A percentile compares a stretch with the other conserved stretches of the same genome.
Conservation (phyloP, 306 rosid species). For the Abrus pulchellus region DNA sequence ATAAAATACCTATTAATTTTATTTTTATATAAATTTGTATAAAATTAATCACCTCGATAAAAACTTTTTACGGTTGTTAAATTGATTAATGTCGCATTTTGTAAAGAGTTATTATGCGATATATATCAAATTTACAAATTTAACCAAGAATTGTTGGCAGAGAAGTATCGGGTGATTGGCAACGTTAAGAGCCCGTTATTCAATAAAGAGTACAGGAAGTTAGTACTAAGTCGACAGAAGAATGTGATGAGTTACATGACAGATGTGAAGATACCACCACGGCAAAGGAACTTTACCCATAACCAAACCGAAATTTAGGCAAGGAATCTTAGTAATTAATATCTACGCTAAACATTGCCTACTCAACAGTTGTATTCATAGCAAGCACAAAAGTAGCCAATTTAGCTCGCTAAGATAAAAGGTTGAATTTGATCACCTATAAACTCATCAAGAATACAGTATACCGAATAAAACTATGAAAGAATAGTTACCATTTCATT, state of each 20-base stretch:
- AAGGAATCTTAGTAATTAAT: conserved; percentile 1
- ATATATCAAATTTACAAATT: background rate
- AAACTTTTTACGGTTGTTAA: too few relatives aligned
- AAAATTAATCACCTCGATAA: too few relatives aligned
- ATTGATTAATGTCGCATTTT: too few relatives aligned
- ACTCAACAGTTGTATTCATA: background rate
- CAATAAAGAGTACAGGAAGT: background rate
- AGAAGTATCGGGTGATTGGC: background rate
- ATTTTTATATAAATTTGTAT: too few relatives aligned
- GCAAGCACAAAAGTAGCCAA: conserved; percentile 10
- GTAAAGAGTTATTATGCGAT: too few relatives aligned
- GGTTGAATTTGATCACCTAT: conserved; percentile 40
- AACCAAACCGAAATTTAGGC: conserved; percentile 1
- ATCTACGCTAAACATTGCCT: conserved; percentile 19
- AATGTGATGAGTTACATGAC: conserved; percentile 1
- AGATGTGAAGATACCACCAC: background rate
- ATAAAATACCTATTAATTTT: too few relatives aligned
- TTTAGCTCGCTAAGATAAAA: conserved; percentile 10
- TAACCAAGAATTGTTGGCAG: background rate
- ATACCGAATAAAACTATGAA: conserved; percentile 35
- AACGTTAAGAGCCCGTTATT: background rate
- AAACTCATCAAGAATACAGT: conserved; percentile 37
- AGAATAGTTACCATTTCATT: conserved; percentile 54
- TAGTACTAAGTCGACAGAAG: background rate
- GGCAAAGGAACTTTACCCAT: background rate